Conservation (phyloP, 192 early-diverging fungal species). For the Coemansia sp. region DNA sequence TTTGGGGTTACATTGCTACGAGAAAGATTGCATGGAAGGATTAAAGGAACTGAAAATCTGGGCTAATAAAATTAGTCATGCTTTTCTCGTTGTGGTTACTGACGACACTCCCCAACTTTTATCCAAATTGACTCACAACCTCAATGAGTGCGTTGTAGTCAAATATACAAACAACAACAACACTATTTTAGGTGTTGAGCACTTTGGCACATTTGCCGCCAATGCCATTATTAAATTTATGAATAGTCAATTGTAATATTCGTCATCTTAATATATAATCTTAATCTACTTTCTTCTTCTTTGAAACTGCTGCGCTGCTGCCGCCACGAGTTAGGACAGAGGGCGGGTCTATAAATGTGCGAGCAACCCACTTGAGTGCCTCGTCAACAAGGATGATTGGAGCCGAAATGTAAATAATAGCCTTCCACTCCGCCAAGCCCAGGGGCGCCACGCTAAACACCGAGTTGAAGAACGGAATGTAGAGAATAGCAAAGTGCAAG, state of each 20-base stretch:
- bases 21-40: neutral
- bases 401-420: constrained; percentile 82
- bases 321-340: neutral
- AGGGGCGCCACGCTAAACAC: constrained; percentile 91
- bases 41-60: neutral
- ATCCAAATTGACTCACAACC: neutral
- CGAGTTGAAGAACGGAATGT: constrained; percentile 93
- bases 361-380: constrained; percentile 75
- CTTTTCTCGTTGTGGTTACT: neutral
- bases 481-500: constrained; percentile 95
- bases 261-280: neutral
- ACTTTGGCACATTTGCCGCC: neutral
- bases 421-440: constrained; percentile 85
- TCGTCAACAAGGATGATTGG: constrained; percentile 96
- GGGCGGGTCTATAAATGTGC: constrained; percentile 56
- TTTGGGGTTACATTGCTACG: neutral
- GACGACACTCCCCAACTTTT: neutral
- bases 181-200: neutral
- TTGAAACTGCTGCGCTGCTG: neutral
- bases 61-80: neutral
- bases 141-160: neutral
- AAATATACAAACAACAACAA: neutral
- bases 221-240: neutral
- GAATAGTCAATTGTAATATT: neutral
- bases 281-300: constrained; percentile 22